Conservation (phyloP, 495 filamentous ascomycete genomes). For the Symbiotaphrina buchneri region DNA sequence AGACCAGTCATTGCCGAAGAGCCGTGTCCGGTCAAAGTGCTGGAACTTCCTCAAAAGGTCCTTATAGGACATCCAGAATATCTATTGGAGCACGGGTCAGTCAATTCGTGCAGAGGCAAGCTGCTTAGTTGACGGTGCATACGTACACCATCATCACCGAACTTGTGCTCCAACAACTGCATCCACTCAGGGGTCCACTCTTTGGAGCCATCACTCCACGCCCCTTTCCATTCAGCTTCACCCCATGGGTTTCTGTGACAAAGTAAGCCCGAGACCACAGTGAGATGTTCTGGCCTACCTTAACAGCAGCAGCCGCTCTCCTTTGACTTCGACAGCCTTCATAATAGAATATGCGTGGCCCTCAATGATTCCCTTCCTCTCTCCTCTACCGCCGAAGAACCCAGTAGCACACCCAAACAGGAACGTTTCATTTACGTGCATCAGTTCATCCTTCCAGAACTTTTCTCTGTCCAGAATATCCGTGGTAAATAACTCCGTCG, state of each 20-base stretch:
- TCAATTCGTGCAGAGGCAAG: not conserved
- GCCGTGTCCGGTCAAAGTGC: conserved; percentile 66
- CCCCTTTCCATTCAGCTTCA: conserved; percentile 54
- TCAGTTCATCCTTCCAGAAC: conserved; percentile 75
- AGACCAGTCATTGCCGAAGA: conserved; percentile 69
- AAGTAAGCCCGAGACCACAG: not conserved
- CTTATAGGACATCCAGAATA: conserved; percentile 54
- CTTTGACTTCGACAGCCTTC: conserved; percentile 55
- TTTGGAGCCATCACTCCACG: conserved; percentile 77
- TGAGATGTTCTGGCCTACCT: conserved; percentile 15
- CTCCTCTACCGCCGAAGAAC: conserved; percentile 30
- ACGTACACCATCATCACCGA: conserved; percentile 63
- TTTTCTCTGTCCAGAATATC: conserved; percentile 73
- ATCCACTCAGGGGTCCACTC: conserved; percentile 88
- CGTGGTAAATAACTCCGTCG: conserved; percentile 51
- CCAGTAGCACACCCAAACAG: conserved; percentile 69
- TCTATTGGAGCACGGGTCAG: conserved; percentile 11
- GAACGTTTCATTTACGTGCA: conserved; percentile 70
- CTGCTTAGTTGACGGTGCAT: not conserved
- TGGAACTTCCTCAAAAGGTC: conserved; percentile 71
- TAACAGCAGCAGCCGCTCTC: conserved; percentile 47
- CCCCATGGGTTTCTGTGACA: conserved; percentile 63
- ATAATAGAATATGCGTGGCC: conserved; percentile 84
- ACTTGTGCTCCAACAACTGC: conserved; percentile 51
- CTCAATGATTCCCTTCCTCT: conserved; percentile 53